Evolutionary conservation across 2,329 filamentous ascomycete genomes (phyloP).

Genomic region (Phialocephala subalpina): DNA sequence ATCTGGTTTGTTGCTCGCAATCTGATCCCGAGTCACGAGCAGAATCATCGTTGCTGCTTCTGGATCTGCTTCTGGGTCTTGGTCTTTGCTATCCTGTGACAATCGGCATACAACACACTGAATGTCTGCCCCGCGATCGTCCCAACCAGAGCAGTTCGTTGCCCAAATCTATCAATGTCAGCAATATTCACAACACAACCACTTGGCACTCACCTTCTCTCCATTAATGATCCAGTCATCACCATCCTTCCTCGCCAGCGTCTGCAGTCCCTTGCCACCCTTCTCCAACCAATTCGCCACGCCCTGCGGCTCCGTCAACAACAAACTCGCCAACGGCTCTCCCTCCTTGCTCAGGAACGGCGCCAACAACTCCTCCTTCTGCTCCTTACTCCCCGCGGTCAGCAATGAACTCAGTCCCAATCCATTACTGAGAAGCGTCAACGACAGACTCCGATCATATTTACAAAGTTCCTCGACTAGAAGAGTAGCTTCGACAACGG

Average conservation of each 20-base stretch:
- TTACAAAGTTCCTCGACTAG: constrained; percentile 61
- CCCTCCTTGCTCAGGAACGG: constrained; percentile 56
- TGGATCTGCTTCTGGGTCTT: constrained; percentile 39
- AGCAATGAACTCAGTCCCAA: constrained; percentile 61
- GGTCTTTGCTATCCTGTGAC: constrained; percentile 28
- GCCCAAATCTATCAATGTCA: constrained; percentile 55
- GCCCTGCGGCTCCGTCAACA: constrained; percentile 60
- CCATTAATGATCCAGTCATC: constrained; percentile 60
- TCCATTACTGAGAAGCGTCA: constrained; percentile 60
- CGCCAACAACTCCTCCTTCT: constrained; percentile 52
- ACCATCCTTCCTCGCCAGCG: constrained; percentile 56
- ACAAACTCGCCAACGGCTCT: constrained; percentile 57
- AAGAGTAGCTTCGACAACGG: constrained; percentile 57
- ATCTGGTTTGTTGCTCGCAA: constrained; percentile 51
- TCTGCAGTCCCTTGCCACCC: constrained; percentile 56
- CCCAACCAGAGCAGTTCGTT: constrained; percentile 62
- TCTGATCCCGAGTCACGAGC: constrained; percentile 55
- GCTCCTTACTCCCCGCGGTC: constrained; percentile 51
- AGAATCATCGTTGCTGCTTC: constrained; percentile 55
- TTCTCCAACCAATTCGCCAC: constrained; percentile 60
- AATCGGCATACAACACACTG: constrained; percentile 59
- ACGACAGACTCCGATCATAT: constrained; percentile 55
- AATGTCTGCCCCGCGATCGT: constrained; percentile 58
- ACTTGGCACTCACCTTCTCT: constrained; percentile 53
- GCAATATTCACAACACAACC: neutral